Percentiles rank a stretch among this genome's conserved stretches.
Evolutionary conservation across 2,329 filamentous ascomycete genomes (phyloP).

Genomic region (Talaromyces sp.): DNA sequence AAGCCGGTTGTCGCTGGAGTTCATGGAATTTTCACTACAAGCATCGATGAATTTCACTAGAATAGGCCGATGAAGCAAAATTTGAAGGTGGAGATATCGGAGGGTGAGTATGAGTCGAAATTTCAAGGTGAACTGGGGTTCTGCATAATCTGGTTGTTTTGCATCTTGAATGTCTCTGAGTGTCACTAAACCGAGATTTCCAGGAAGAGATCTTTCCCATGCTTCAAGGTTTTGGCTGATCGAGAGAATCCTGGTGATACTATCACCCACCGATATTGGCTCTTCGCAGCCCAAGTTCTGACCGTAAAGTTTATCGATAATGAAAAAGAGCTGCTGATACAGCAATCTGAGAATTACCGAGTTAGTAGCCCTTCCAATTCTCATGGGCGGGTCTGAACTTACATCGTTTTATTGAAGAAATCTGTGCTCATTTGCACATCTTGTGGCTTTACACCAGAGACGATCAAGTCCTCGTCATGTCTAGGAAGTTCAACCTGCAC

Average conservation of each 20-base stretch:
- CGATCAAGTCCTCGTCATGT: background rate
- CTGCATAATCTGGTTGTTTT: constrained; percentile 12
- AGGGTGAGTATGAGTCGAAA: constrained; percentile 45
- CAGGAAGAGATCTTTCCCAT: background rate
- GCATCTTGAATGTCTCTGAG: constrained; percentile 12
- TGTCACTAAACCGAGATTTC: constrained; percentile 15
- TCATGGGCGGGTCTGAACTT: background rate
- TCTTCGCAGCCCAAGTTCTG: background rate
- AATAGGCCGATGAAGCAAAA: constrained; percentile 43
- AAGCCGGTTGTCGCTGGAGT: constrained; percentile 2
- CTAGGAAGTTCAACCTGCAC: constrained; percentile 39
- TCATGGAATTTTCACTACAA: background rate
- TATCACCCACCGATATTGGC: background rate
- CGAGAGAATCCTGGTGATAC: background rate
- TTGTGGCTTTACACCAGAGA: constrained; percentile 1
- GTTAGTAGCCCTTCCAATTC: background rate
- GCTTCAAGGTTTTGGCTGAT: background rate
- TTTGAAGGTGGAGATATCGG: constrained; percentile 42
- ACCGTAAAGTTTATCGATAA: background rate
- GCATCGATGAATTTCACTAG: constrained; percentile 39
- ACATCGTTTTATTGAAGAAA: background rate
- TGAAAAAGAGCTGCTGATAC: background rate
- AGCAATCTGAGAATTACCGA: constrained; percentile 4
- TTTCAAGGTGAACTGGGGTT: constrained; percentile 24
- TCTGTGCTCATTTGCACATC: background rate